Evolutionary conservation across 73 alveolate species (phyloP), one percentile per base, ranked within the genome.

Genomic region (Symbiodinium natans): DNA sequence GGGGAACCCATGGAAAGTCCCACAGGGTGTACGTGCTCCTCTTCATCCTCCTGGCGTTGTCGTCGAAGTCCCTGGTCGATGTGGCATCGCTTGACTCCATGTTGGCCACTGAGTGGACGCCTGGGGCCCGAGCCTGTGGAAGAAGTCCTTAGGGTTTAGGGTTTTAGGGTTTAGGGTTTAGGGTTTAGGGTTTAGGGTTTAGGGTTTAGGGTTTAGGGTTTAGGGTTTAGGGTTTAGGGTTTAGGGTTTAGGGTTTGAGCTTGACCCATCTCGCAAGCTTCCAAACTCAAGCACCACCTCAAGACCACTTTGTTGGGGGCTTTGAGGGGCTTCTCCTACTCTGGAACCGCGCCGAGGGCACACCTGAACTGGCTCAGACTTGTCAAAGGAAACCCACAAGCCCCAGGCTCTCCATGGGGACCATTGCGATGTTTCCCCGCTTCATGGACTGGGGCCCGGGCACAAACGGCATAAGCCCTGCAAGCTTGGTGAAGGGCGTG

Each of bases 81-180:
- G 89, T 92, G 43, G 98, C 90, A 27, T 71, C 90, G 1, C 41
- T 92, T 36, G 98, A 74, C 56, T 92, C 98, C 31, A 92, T 92
- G 98, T 54, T 92, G 90, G 98, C 98, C 29, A 74, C 98, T 8
- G 98, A 92, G 82, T 92, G 98, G 98, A 92, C 89, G 90, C 56
- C 31, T 38, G 36, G 34, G 68, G 13, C 23, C 25, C 93, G 5
- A 68, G 75, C 73, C n/a, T 83, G 89, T 11, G 36, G 2, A 19
- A 15, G 31, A 9, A 0, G 46, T 39, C 3, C 88, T 11, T 33
- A 2, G 86, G n/a, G 41, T 36, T n/a, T 15, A 21, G 29, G 54
- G 25, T 80, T n/a, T 38, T 31, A 71, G 31, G 21, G 87, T 33
- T 41, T 7, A 33, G 48, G 54, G 68, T 10, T 52, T 52, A 7